Conservation (phyloP, 2,329 filamentous ascomycete genomes). For the Periconia sp. region DNA sequence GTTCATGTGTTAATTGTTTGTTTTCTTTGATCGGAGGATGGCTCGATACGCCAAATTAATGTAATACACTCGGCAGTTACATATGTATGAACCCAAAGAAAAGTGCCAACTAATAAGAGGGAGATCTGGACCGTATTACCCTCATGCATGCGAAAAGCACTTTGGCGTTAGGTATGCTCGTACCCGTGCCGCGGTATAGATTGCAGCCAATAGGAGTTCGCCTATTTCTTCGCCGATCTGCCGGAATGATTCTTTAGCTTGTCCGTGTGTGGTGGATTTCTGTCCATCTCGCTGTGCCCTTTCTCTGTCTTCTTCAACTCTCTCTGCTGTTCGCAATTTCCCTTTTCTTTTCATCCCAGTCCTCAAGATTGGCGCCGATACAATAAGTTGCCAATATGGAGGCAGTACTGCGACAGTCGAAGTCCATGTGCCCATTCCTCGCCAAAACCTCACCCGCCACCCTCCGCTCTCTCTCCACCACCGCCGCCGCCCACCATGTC, state of each 20-base stretch:
- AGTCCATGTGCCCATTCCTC: constrained; percentile 95
- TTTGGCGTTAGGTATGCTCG: no score
- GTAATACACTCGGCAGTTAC: no score
- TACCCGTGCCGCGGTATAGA: not conserved
- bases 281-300: constrained; percentile 14
- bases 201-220: constrained; percentile 23
- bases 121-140: not conserved
- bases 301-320: constrained; percentile 3
- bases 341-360: not conserved
- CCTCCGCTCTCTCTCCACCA: constrained; percentile 82
- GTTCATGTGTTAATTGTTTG: not conserved
- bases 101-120: no score
- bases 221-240: constrained; percentile 25
- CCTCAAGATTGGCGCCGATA: constrained; percentile 2
- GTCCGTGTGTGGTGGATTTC: constrained; percentile 28
- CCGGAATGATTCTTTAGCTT: constrained; percentile 17
- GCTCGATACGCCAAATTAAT: not conserved
- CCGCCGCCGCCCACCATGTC: constrained; percentile 64
- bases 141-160: no score
- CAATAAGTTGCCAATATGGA: constrained; percentile 66
- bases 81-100: no score
- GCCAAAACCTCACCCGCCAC: constrained; percentile 91
- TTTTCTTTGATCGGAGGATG: no score
- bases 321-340: not conserved
- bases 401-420: constrained; percentile 89